These are phyloP conservation scores for Elongisporangium prolatum DNA, from an alignment of 352 stramenopile genomes.

Conservation along the genomic window DNA sequence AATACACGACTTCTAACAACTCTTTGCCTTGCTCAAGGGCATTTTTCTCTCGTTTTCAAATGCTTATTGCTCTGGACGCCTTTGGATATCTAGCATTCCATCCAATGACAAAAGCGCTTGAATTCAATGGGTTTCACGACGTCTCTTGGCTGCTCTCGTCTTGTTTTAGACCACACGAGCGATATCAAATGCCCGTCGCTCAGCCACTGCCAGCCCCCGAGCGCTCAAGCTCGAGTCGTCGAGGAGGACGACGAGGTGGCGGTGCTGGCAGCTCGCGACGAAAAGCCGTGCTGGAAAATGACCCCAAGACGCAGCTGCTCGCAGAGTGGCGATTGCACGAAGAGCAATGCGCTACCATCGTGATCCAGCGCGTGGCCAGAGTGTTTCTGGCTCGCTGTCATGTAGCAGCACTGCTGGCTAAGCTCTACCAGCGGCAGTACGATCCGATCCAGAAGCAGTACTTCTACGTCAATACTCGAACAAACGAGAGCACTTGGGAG, in stretches of 20 bases:
- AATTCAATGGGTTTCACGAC: background rate
- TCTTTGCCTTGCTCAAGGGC: too few relatives aligned
- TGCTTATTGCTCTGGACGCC: too few relatives aligned
- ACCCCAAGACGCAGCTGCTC: constrained; percentile 32
- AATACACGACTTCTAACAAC: too few relatives aligned
- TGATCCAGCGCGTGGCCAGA: constrained; percentile 39
- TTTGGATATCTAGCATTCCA: background rate
- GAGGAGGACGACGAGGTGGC: constrained; percentile 12
- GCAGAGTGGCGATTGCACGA: constrained; percentile 56
- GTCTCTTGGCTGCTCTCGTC: background rate
- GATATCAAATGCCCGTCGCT: background rate
- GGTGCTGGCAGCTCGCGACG: constrained; percentile 19
- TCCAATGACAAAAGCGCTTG: too few relatives aligned
- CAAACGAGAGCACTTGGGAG: constrained; percentile 61
- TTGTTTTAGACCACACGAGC: background rate
- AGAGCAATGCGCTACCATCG: constrained; percentile 37
- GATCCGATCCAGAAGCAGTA: constrained; percentile 54
- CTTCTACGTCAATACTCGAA: constrained; percentile 63
- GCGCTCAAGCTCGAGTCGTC: background rate
- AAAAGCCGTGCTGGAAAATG: constrained; percentile 15
- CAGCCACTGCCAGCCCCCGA: background rate
- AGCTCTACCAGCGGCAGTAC: constrained; percentile 57
- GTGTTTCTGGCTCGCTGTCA: constrained; percentile 32
- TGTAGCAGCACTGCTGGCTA: constrained; percentile 29
- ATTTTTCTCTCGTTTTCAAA: too few relatives aligned